Evolutionary conservation across 371 early-diverging fungal genomes (phyloP), one percentile per base, ranked within the genome.

Genomic region (Polyrhizophydium stewartii): DNA sequence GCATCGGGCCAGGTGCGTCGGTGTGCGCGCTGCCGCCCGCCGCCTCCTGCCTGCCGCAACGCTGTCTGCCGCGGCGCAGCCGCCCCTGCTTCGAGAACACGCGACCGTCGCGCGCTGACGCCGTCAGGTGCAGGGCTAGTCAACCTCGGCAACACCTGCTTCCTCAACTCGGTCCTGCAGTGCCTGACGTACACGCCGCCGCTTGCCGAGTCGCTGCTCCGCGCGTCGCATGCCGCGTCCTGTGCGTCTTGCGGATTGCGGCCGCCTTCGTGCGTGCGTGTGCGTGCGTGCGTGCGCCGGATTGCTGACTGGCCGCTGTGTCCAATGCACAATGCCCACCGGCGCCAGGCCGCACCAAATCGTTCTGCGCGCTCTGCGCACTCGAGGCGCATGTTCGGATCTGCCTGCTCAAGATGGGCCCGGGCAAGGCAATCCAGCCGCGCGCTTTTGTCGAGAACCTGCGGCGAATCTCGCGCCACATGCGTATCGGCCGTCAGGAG

Each of bases 61-160:
- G n/a, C n/a, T n/a, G n/a, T n/a, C n/a, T n/a, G n/a, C n/a, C n/a
- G n/a, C n/a, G n/a, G n/a, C n/a, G n/a, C n/a, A n/a, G n/a, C n/a
- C n/a, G n/a, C n/a, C n/a, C n/a, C n/a, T n/a, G n/a, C n/a, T n/a
- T n/a, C n/a, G n/a, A n/a, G n/a, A n/a, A n/a, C n/a, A n/a, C n/a
- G n/a, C n/a, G n/a, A n/a, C n/a, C n/a, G n/a, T n/a, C n/a, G n/a
- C n/a, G n/a, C n/a, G n/a, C n/a, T n/a, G n/a, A n/a, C n/a, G n/a
- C n/a, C n/a, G n/a, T n/a, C n/a, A n/a, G n/a, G n/a, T n/a, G n/a
- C 35, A 43, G 96, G 96, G 1, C 77, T 96, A 33, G 79, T 86
- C 24, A 96, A 96, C 62, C 84, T 89, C 5, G 96, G 96, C 45
- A 96, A 96, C 69, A 88, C 94, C 31, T 96, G 96, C 66, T 96